Base-by-base conservation (phyloP, 2,329 filamentous ascomycete species). In the Colletotrichum eremochloae region DNA sequence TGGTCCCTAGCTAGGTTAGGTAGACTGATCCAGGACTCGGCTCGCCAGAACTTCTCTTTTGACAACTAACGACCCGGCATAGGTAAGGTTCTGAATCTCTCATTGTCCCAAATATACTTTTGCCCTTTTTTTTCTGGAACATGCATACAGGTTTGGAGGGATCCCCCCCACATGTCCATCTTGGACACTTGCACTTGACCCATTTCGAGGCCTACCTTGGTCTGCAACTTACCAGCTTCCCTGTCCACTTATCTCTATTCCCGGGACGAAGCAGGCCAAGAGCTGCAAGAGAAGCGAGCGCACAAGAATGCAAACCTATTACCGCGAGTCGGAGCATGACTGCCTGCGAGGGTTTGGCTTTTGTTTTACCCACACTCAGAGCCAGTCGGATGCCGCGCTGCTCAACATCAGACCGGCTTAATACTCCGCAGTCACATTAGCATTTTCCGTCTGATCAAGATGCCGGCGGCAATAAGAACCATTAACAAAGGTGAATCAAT, bases 241-340 rank as follows among this genome's bases (percentile, higher is more conserved):
- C 67, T 56, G 52, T 68, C 50, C 20, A 50, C 36, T 52, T 42
- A 58, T 53, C 42, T 55, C 14, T 48, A 18, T 36, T n/a, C 60
- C 36, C 62, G 58, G n/a, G 15, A 58, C 44, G 46, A 36, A 50
- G 46, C 48, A 64, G 36, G n/a, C 48, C 24, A 64, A n/a, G 15
- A 66, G 62, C 62, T 69, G 67, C 53, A 60, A 56, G 62, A 58
- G 62, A 69, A 69, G 67, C 62, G 53, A 69, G 62, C 67, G 44
- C 67, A 66, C 62, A 60, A 33, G 44, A 66, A 58, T 56, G 20
- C 36, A 24, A 29, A 29, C 20, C 52, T 63, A 29, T 63, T 38
- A 12, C 4, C 36, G 29, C 36, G 18, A 33, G 29, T 69, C 15
- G 24, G 20, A 29, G 31, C 12, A 15, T n/a, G 18, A 7, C 20